These are phyloP conservation scores for Sugiyamaella chiloensis DNA, from an alignment of 805 yeast genomes.

Conservation along the genomic window DNA sequence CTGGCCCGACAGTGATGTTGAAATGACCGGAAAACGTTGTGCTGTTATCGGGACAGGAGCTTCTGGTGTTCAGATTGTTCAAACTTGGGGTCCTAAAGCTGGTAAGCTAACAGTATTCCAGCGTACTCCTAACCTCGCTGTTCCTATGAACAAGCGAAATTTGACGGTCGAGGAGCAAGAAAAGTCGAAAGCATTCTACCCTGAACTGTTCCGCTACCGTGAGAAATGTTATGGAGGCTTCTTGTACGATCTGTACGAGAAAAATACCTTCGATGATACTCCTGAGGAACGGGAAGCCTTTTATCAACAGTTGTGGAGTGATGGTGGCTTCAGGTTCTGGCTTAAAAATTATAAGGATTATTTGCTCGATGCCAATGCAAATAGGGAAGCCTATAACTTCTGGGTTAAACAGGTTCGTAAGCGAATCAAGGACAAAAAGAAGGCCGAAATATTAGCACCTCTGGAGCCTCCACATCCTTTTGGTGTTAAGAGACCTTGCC, in stretches of 20 bases:
- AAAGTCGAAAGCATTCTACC: slow-evolving; percentile 10
- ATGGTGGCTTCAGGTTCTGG: slow-evolving; percentile 34
- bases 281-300: slow-evolving; percentile 23
- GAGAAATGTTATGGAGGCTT: slow-evolving; percentile 25
- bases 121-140: slow-evolving; percentile 28
- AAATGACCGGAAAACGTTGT: slow-evolving; percentile 22
- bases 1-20: slow-evolving; percentile 29
- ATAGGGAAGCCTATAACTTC: slow-evolving; percentile 24
- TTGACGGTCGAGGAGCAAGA: slow-evolving; percentile 2
- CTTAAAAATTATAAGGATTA: slow-evolving; percentile 26
- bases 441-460: slow-evolving; percentile 27
- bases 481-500: slow-evolving; percentile 27
- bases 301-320: slow-evolving; percentile 25
- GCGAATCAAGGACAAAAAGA: slow-evolving; percentile 26
- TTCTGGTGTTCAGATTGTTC: slow-evolving; percentile 32
- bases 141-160: slow-evolving; percentile 26
- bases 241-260: slow-evolving; percentile 13
- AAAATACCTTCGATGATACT: slow-evolving; percentile 21
- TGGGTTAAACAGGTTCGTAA: slow-evolving; percentile 24
- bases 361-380: slow-evolving; percentile 22
- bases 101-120: slow-evolving; percentile 26
- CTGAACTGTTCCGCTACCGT: slow-evolving; percentile 20
- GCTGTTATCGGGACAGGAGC: slow-evolving; percentile 35
- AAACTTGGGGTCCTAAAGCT: slow-evolving; percentile 25
- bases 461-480: slow-evolving; percentile 27